phyloP scores from a whole-genome alignment of 139 green algal genomes.

The Micromonas pusilla region DNA sequence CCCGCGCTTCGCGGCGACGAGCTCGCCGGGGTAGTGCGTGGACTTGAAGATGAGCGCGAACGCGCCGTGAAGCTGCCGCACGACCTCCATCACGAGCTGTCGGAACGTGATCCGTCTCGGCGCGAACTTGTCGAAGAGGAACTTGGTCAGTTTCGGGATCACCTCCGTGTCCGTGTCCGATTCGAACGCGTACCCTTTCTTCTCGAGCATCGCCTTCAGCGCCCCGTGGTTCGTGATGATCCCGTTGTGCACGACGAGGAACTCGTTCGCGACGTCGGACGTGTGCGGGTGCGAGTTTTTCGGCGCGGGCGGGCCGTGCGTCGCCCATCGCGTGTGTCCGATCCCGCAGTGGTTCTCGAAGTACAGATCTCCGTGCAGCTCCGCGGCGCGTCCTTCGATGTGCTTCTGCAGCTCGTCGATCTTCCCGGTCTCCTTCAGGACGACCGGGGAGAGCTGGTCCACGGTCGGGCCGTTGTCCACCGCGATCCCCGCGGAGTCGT shows the following conservation, averaged over 20 bases:
- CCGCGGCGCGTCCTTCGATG: not conserved
- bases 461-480: conserved; percentile 51
- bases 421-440: conserved; percentile 84
- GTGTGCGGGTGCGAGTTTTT: conserved; percentile 85
- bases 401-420: conserved; percentile 69
- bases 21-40: conserved; percentile 84
- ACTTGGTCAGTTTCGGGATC: conserved; percentile 97
- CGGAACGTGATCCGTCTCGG: conserved; percentile 34
- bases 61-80: conserved; percentile 90
- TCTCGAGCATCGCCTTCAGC: conserved; percentile 40
- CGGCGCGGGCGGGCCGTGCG: conserved; percentile 72
- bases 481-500: conserved; percentile 88
- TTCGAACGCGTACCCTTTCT: conserved; percentile 82
- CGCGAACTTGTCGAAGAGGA: conserved; percentile 64
- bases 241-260: conserved; percentile 98
- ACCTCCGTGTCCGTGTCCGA: conserved; percentile 98
- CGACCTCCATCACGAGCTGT: conserved; percentile 91
- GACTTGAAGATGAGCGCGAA: conserved; percentile 95
- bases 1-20: conserved; percentile 93
- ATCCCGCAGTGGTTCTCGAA: conserved; percentile 54
- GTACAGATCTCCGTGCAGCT: not conserved
- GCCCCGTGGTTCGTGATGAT: conserved; percentile 99
- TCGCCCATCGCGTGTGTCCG: conserved; percentile 97
- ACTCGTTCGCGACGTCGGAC: conserved; percentile 69
- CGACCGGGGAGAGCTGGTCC: conserved; percentile 36